Percentiles rank a stretch among this genome's conserved stretches.
Conservation (phyloP, 768 basidiomycete species). For the Tylopilus plumbeoviolaceoides region DNA sequence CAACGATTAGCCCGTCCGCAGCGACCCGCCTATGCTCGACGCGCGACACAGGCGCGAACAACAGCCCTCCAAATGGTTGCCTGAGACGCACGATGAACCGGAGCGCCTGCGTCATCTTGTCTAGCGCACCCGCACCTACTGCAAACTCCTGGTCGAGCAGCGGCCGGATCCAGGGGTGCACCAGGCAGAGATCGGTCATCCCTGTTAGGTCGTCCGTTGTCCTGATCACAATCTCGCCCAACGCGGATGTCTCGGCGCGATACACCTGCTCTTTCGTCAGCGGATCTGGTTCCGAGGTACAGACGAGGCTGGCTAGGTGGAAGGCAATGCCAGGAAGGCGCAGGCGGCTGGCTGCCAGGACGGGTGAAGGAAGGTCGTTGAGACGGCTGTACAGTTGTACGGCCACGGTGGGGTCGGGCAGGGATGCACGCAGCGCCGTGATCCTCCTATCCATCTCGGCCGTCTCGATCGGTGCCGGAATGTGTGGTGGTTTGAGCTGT, state of each 20-base stretch:
- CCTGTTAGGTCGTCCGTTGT: too few species aligned
- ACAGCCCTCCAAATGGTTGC: too few species aligned
- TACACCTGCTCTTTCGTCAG: too few species aligned
- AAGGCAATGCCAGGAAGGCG: conserved; percentile 3
- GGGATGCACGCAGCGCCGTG: not conserved
- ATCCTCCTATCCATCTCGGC: not conserved
- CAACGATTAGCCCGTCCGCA: not conserved
- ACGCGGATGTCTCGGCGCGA: too few species aligned
- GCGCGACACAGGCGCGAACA: too few species aligned
- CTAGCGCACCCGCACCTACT: too few species aligned
- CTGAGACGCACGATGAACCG: too few species aligned
- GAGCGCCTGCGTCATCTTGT: too few species aligned
- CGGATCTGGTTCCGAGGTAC: too few species aligned
- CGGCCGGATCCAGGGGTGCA: not conserved
- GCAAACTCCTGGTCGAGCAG: too few species aligned
- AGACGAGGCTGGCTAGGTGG: not conserved
- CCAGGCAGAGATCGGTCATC: too few species aligned
- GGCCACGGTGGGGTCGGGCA: not conserved
- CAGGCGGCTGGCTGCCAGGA: not conserved
- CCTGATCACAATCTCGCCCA: not conserved
- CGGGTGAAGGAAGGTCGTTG: not conserved
- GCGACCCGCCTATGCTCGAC: not conserved
- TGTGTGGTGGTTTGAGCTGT: not conserved
- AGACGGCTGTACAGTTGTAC: not conserved
- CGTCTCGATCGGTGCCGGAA: not conserved